Conservation (phyloP, 1,284 basidiomycete genomes). For the Leccinum huronense region DNA sequence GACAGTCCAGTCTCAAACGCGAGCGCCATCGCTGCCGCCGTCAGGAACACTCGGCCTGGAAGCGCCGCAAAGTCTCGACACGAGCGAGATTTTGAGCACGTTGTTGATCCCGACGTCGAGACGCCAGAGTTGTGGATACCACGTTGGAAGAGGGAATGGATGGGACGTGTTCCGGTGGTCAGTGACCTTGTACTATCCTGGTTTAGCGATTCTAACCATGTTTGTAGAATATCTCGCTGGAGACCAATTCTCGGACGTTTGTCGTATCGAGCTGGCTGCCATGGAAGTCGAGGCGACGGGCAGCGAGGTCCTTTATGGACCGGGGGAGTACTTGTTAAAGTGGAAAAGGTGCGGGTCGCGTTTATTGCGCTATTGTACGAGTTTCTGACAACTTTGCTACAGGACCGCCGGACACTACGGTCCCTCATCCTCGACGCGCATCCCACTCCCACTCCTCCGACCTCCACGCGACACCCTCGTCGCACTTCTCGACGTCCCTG, state of each 20-base stretch:
- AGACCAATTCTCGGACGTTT: slow-evolving; percentile 60
- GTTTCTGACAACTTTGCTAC: not conserved
- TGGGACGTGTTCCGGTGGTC: slow-evolving; percentile 43
- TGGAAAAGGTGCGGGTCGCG: slow-evolving; percentile 63
- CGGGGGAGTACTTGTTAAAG: slow-evolving; percentile 57
- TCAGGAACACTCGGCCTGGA: slow-evolving; percentile 11
- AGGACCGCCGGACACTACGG: slow-evolving; percentile 41
- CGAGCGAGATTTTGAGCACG: slow-evolving; percentile 61
- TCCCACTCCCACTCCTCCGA: slow-evolving; percentile 57
- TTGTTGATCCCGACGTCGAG: slow-evolving; percentile 57
- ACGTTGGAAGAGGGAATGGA: slow-evolving; percentile 40
- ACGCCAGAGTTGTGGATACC: slow-evolving; percentile 47
- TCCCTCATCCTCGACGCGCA: slow-evolving; percentile 45
- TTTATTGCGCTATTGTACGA: not conserved
- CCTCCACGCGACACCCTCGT: slow-evolving; percentile 60
- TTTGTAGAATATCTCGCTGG: slow-evolving; percentile 57
- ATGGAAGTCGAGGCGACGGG: slow-evolving; percentile 43
- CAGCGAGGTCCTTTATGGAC: slow-evolving; percentile 42
- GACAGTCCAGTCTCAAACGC: not conserved
- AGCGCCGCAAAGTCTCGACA: slow-evolving; percentile 16
- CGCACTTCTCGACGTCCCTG: slow-evolving; percentile 61
- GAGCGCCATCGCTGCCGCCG: not conserved
- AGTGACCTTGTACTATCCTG: slow-evolving; percentile 6
- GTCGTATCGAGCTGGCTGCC: slow-evolving; percentile 48
- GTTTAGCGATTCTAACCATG: not conserved